Percentiles rank a stretch among this genome's conserved stretches.
Conservation (phyloP, 83 land plant species). For the Diphasiastrum complanatum region DNA sequence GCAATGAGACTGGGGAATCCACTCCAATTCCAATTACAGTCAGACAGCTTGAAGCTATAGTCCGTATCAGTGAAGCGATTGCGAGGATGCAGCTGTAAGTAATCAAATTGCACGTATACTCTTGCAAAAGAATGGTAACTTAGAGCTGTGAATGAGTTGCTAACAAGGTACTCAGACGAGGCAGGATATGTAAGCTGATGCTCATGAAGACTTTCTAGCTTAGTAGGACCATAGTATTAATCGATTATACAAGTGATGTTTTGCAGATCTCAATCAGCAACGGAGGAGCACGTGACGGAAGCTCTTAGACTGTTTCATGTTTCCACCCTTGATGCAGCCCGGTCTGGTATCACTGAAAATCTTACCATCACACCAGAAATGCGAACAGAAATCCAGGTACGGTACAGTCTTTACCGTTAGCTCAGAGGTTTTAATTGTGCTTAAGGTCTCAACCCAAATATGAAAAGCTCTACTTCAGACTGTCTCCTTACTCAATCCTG, state of each 20-base stretch:
- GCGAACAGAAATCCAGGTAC: conserved; percentile 84
- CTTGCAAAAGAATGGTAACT: not conserved
- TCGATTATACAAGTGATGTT: too few relatives aligned
- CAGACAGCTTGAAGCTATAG: conserved; percentile 90
- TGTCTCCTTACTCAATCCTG: not conserved
- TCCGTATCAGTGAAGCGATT: conserved; percentile 84
- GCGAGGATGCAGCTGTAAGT: conserved; percentile 97
- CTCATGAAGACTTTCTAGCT: too few relatives aligned
- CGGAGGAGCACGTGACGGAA: conserved; percentile 84
- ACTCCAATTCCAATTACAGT: conserved; percentile 91
- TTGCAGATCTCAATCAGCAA: conserved; percentile 65
- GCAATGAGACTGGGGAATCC: conserved; percentile 70
- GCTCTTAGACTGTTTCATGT: conserved; percentile 78
- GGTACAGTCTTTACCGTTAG: not conserved
- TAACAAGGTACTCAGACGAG: too few relatives aligned
- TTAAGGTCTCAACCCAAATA: not conserved
- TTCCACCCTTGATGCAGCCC: conserved; percentile 93
- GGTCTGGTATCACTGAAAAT: conserved; percentile 78
- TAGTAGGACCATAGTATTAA: too few relatives aligned
- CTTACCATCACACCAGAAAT: conserved; percentile 78
- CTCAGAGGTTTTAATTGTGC: not conserved
- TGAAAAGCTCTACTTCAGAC: not conserved
- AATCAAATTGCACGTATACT: not conserved
- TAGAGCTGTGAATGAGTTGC: too few relatives aligned
- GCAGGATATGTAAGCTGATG: too few relatives aligned